Base-by-base conservation (phyloP, 305 asterid genomes). In the Rubia peregrina region DNA sequence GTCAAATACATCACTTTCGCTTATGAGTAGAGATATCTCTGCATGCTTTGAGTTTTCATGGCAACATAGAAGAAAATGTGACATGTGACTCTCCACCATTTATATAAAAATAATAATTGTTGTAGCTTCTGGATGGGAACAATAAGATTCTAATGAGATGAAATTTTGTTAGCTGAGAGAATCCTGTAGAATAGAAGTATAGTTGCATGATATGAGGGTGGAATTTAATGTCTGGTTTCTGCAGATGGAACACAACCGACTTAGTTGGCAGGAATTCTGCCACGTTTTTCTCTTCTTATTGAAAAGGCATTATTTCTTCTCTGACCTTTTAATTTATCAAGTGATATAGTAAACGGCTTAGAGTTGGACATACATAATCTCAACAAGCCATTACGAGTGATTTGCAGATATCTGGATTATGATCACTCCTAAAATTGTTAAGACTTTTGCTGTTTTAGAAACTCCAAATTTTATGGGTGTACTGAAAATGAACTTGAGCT, bases 121-220 rank as follows among this genome's bases (percentile, higher is more conserved):
- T 62, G 2, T 67, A 12, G 19, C 9, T 46, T 5, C 53, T 10
- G 21, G 40, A 30, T 22, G 13, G 24, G 1, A 62, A 26, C 16
- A 62, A 33, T 12, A 65, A 65, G 13, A 65, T 14, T 21, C 21
- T 38, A 41, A 13, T 17, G 3, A 41, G 40, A 16, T 42, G 38
- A 33, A 33, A 33, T 33, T 33, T 33, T 66, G 13, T 24, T 41
- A 22, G 53, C 55, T 21, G 55, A 8, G 13, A 62, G 21, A 36
- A 11, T 36, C 11, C 67, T 30, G 26, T 44, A 65, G 36, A 13
- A 22, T 21, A 21, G 19, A 41, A 65, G n/a, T 42, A 21, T 36
- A 43, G 26, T 65, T 65, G 69, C 56, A 65, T 43, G n/a, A 64
- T 41, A n/a, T 38, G 21, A 33, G 38, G 48, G 43, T 14, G n/a